Evolutionary conservation across 2,329 filamentous ascomycete species (phyloP).

Genomic region (Ceratocystis colombiana): DNA sequence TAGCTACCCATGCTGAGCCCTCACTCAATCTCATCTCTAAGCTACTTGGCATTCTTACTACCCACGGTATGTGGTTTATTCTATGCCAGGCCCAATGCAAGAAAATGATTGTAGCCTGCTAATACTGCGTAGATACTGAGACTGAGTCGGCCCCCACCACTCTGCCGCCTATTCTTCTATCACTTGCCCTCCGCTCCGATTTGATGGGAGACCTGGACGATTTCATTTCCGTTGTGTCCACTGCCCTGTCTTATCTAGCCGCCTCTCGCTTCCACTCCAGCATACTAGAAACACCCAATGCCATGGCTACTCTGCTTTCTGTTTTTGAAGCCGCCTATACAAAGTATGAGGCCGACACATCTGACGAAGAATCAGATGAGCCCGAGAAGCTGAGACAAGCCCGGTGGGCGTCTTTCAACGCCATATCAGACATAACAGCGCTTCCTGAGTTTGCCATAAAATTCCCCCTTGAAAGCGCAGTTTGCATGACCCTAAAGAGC

Average conservation of each 20-base stretch:
- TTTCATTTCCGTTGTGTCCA: constrained; percentile 43
- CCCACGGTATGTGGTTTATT: constrained; percentile 37
- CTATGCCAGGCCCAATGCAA: not conserved
- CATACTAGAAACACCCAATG: constrained; percentile 36
- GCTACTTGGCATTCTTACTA: constrained; percentile 44
- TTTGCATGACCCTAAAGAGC: constrained; percentile 37
- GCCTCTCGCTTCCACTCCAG: constrained; percentile 42
- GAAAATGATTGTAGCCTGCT: not conserved
- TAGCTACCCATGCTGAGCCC: constrained; percentile 35
- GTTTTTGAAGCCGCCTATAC: constrained; percentile 42
- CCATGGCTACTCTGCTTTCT: constrained; percentile 38
- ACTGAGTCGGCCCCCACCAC: constrained; percentile 36
- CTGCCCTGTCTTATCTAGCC: constrained; percentile 47
- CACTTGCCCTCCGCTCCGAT: constrained; percentile 37
- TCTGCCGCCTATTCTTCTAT: constrained; percentile 43
- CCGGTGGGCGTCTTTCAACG: constrained; percentile 29
- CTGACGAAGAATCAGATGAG: constrained; percentile 39
- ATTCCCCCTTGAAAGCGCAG: constrained; percentile 37
- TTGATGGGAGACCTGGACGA: constrained; percentile 43
- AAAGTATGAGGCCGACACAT: constrained; percentile 34
- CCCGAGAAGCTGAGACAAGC: constrained; percentile 37
- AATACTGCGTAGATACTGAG: constrained; percentile 36
- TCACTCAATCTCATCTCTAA: constrained; percentile 47
- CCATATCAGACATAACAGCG: constrained; percentile 45
- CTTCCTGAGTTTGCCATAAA: constrained; percentile 38